phyloP scores from a whole-genome alignment of 1,284 basidiomycete species.

The Farysia itapuensis region DNA sequence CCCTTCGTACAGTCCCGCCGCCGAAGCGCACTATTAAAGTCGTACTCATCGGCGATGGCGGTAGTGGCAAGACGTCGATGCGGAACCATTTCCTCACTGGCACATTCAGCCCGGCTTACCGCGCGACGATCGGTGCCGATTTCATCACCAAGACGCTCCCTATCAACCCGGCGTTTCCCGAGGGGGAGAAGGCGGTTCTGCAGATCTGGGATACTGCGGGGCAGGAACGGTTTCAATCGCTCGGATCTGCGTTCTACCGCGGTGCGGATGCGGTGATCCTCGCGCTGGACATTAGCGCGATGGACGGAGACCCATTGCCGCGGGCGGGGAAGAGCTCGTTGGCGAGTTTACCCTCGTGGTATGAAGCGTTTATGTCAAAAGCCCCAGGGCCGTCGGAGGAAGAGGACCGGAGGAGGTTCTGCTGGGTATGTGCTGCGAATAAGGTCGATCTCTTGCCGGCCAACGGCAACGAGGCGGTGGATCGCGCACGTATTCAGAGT shows the following conservation, averaged over 20 bases:
- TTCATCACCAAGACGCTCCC: conserved; percentile 44
- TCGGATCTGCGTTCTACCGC: conserved; percentile 52
- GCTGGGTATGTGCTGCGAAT: conserved; percentile 49
- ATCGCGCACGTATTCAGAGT: conserved; percentile 5
- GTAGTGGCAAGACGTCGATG: conserved; percentile 46
- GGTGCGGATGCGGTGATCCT: conserved; percentile 53
- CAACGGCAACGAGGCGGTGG: not conserved
- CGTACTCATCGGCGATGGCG: conserved; percentile 48
- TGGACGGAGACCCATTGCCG: not conserved
- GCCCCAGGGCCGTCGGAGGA: conserved; percentile 29
- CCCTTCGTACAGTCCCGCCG: conserved; percentile 9
- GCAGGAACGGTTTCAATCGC: conserved; percentile 53
- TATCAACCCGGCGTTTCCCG: conserved; percentile 7
- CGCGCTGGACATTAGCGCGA: conserved; percentile 30
- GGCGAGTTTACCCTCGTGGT: conserved; percentile 28
- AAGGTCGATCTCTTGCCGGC: conserved; percentile 33
- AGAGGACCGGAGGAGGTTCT: conserved; percentile 31
- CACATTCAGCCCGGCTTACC: conserved; percentile 36
- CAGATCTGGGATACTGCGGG: conserved; percentile 52
- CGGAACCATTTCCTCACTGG: conserved; percentile 36
- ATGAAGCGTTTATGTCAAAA: conserved; percentile 39
- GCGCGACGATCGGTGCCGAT: conserved; percentile 52
- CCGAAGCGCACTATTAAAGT: conserved; percentile 43
- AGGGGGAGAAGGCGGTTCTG: conserved; percentile 25
- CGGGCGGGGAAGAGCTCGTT: not conserved